phyloP scores from a whole-genome alignment of 106 monocot species.

The Amphibolis antarctica region DNA sequence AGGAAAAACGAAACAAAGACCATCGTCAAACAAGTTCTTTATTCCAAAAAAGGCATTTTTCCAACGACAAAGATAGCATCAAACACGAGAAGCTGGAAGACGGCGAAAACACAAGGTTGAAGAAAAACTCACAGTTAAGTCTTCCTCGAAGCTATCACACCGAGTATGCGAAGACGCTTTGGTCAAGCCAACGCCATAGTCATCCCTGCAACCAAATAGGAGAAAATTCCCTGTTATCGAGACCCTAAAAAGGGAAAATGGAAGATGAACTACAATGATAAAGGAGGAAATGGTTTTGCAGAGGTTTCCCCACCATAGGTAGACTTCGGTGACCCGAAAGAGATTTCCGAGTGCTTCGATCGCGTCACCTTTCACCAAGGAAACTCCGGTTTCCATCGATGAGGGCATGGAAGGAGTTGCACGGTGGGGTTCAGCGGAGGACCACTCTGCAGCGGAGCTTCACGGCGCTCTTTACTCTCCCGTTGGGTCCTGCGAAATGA shows the following conservation, averaged over 20 bases:
- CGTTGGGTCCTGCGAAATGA: too few species aligned
- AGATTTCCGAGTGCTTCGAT: slow-evolving; percentile 12
- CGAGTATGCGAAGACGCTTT: neutral
- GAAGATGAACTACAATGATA: neutral
- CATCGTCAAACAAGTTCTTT: neutral
- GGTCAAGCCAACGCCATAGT: neutral
- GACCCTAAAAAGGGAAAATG: neutral
- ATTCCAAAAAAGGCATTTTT: neutral
- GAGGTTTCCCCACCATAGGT: slow-evolving; percentile 10
- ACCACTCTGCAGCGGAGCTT: too few species aligned
- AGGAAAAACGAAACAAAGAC: neutral
- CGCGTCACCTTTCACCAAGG: neutral
- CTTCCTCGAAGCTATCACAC: neutral
- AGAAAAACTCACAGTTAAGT: neutral
- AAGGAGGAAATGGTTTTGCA: slow-evolving; percentile 1
- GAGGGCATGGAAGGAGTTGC: too few species aligned
- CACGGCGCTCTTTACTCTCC: too few species aligned
- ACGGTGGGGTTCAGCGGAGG: too few species aligned
- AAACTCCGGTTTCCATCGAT: neutral
- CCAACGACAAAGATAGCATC: too few species aligned
- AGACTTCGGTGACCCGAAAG: slow-evolving; percentile 13
- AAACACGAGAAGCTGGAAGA: neutral
- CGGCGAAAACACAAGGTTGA: neutral
- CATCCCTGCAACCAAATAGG: neutral
- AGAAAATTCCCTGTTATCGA: neutral